Evolutionary conservation across 225 moss, liverwort and hornwort species (phyloP), one percentile per base, ranked within the genome.

Genomic region (Thuidium tamariscinum): DNA sequence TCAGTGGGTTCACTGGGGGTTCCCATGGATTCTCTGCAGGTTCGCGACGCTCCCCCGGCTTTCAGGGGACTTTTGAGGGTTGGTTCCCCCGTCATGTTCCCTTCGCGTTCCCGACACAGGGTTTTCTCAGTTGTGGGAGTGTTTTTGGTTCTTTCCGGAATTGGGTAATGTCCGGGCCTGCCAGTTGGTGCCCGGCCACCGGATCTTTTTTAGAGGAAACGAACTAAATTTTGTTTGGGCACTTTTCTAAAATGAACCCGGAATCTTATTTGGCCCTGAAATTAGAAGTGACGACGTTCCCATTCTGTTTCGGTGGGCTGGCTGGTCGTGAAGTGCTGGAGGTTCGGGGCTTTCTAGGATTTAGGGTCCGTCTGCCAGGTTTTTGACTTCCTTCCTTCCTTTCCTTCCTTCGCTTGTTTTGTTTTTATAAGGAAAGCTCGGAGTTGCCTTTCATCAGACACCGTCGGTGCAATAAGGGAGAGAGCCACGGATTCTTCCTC

Each of bases 1-100:
- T 3, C 20, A 2, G 0, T 0, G 10, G 4, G 10, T 70, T 42
- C 70, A 9, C 27, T 2, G 10, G 0, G 13, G 2, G 68, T 37
- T 39, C 23, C 32, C 2, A 2, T 4, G 6, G 67, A 34, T 36
- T 65, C 36, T 36, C 66, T 0, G n/a, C 22, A 13, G 8, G 46
- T 34, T 46, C 49, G 49, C 48, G 54, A 51, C 8, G 75, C 52
- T 69, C 30, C 41, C 37, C 55, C 4, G 74, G 11, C 11, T 51
- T 63, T n/a, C 25, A 19, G 10, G 5, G n/a, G 54, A 16, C 23
- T 16, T 76, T 54, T 10, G 23, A 36, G 16, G 8, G 74, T 48
- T 7, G 2, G 84, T 75, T 76, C 64, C 37, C 37, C 13, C 2
- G 20, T 7, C 7, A 1, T 1, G 84, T 84, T 75, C 75, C 62